A percentile compares a stretch with the other conserved stretches of the same genome.
phyloP scores from a whole-genome alignment of 768 basidiomycete genomes.

The Leucosporidium scottii region DNA sequence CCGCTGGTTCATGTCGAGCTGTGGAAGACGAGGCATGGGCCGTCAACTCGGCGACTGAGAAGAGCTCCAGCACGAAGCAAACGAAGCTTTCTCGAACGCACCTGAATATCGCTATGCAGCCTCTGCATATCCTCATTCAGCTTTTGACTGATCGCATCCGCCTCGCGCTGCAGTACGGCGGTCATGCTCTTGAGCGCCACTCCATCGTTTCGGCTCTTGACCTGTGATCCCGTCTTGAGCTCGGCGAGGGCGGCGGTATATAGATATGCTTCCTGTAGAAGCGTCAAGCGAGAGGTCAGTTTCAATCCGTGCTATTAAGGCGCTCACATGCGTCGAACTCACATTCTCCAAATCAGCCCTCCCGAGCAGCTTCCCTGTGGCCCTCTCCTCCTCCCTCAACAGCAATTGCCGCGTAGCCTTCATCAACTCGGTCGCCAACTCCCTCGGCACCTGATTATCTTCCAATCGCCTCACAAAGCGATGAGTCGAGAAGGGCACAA shows the following conservation, averaged over 20 bases:
- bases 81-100: neutral
- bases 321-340: conserved; percentile 10
- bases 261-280: conserved; percentile 77
- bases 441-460: conserved; percentile 35
- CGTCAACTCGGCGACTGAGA: neutral
- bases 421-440: conserved; percentile 41
- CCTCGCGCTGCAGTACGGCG: conserved; percentile 71
- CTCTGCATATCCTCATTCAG: conserved; percentile 87
- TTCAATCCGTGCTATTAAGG: neutral
- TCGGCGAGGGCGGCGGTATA: conserved; percentile 90
- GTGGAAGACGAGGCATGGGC: conserved; percentile 39
- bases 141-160: conserved; percentile 74
- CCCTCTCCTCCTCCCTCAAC: conserved; percentile 36
- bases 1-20: conserved; percentile 90
- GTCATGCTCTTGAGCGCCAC: conserved; percentile 71
- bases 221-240: conserved; percentile 73
- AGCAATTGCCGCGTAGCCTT: conserved; percentile 41
- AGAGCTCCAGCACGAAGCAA: neutral
- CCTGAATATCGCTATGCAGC: conserved; percentile 66
- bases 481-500: conserved; percentile 45
- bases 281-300: neutral
- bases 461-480: conserved; percentile 44
- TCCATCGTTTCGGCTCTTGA: conserved; percentile 74
- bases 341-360: conserved; percentile 48
- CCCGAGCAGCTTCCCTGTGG: conserved; percentile 39